Percentiles rank a stretch among this genome's conserved stretches.
These are phyloP conservation scores for Pythium grandisporangium DNA, from an alignment of 352 stramenopile species.

Conservation along the genomic window DNA sequence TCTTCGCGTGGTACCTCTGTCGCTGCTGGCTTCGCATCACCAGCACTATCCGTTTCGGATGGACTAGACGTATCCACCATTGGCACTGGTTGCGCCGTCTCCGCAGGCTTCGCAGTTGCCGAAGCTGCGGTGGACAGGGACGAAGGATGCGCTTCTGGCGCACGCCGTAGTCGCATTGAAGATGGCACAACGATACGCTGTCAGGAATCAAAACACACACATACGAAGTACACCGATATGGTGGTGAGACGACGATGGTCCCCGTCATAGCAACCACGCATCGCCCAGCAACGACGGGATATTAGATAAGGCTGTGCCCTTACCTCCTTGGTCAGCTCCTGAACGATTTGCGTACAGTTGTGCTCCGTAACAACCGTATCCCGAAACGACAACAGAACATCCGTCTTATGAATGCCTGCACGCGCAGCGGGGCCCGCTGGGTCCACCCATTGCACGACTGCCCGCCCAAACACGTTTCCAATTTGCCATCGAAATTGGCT, in stretches of 20 bases:
- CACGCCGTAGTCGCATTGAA: constrained; percentile 61
- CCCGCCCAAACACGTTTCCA: constrained; percentile 73
- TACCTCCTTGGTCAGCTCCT: constrained; percentile 72
- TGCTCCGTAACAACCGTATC: constrained; percentile 66
- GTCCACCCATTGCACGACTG: constrained; percentile 74
- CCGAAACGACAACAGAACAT: constrained; percentile 70
- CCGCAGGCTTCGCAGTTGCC: constrained; percentile 2
- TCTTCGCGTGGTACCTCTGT: constrained; percentile 12
- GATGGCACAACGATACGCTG: constrained; percentile 57
- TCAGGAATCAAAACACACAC: too few relatives aligned
- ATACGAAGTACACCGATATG: too few relatives aligned
- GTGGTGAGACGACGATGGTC: too few relatives aligned
- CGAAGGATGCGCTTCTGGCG: constrained; percentile 27
- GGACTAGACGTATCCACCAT: constrained; percentile 10
- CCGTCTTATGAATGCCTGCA: constrained; percentile 75
- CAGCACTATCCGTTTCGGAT: background rate
- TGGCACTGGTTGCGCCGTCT: too few relatives aligned
- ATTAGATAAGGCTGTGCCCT: constrained; percentile 1
- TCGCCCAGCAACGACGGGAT: background rate
- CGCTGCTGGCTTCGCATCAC: background rate
- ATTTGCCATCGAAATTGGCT: constrained; percentile 78
- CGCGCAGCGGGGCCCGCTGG: constrained; percentile 46
- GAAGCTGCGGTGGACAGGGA: constrained; percentile 3
- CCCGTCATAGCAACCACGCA: too few relatives aligned
- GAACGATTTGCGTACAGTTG: constrained; percentile 69